These are phyloP conservation scores for Bassia scoparia DNA, from an alignment of 148 eudicot species.

Conservation along the genomic window DNA sequence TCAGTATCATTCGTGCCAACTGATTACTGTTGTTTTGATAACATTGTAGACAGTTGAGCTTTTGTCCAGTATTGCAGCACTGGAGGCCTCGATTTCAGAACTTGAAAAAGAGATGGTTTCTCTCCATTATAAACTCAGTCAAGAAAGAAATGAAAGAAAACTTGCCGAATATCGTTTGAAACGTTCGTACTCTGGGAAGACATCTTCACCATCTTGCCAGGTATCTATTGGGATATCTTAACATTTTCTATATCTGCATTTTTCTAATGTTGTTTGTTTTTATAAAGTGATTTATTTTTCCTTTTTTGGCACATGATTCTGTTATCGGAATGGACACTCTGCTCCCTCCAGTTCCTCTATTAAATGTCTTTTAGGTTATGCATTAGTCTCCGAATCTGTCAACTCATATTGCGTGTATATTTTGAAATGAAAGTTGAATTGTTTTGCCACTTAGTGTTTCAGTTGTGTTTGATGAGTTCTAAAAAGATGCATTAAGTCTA, in stretches of 20 bases:
- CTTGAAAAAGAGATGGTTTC: slow-evolving; percentile 35
- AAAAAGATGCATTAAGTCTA: not conserved
- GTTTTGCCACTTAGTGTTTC: not conserved
- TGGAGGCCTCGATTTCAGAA: slow-evolving; percentile 29
- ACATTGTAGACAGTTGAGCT: slow-evolving; percentile 31
- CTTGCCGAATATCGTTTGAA: slow-evolving; percentile 32
- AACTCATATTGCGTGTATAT: too few relatives aligned
- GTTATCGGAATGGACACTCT: not conserved
- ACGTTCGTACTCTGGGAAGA: slow-evolving; percentile 27
- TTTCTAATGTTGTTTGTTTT: not conserved
- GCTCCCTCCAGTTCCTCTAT: not conserved
- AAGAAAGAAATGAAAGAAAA: slow-evolving; percentile 38
- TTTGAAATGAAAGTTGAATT: too few relatives aligned
- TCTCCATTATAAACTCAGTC: slow-evolving; percentile 34
- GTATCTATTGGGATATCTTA: slow-evolving; percentile 15
- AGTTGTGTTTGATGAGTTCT: too few relatives aligned
- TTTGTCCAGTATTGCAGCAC: slow-evolving; percentile 28
- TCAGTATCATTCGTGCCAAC: not conserved
- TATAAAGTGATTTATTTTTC: not conserved
- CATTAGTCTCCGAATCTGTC: not conserved
- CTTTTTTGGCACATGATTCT: not conserved
- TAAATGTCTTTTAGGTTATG: not conserved
- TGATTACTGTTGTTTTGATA: slow-evolving; percentile 21
- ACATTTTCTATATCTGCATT: not conserved
- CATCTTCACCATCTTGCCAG: slow-evolving; percentile 25